Evolutionary conservation across 305 asterid species (phyloP).

Genomic region (Fraxinus nigra): DNA sequence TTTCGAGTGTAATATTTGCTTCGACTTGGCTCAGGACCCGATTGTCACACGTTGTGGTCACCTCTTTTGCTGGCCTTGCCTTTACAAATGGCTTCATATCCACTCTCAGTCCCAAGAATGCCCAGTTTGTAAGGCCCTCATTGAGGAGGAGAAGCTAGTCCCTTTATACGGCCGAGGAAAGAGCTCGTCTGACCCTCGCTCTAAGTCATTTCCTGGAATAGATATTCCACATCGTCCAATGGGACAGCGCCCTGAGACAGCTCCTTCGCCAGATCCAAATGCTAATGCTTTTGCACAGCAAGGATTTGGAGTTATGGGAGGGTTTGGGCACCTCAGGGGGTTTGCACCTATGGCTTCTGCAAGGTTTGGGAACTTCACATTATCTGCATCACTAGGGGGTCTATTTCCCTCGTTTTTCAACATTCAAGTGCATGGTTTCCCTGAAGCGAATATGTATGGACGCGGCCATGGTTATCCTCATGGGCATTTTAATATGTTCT

Average conservation of each 20-base stretch:
- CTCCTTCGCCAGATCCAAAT: conserved; percentile 26
- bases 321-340: conserved; percentile 28
- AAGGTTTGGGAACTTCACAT: conserved; percentile 27
- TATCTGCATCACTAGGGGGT: conserved; percentile 30
- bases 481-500: conserved; percentile 42
- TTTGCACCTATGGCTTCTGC: conserved; percentile 29
- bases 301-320: conserved; percentile 27
- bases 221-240: conserved; percentile 31
- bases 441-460: conserved; percentile 35
- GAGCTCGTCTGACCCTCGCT: conserved; percentile 29
- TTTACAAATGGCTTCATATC: neutral
- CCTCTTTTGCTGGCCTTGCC: neutral
- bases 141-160: conserved; percentile 28
- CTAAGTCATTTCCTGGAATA: conserved; percentile 26
- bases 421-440: conserved; percentile 29
- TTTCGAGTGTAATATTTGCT: conserved; percentile 22
- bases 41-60: neutral
- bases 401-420: conserved; percentile 28
- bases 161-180: conserved; percentile 35
- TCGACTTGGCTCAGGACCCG: neutral
- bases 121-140: neutral
- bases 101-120: neutral
- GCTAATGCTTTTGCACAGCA: conserved; percentile 21
- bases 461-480: conserved; percentile 38
- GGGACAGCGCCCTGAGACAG: conserved; percentile 31